Evolutionary conservation across 345 rosid species (phyloP), one percentile per base, ranked within the genome.

Genomic region (Sapria himalayana): DNA sequence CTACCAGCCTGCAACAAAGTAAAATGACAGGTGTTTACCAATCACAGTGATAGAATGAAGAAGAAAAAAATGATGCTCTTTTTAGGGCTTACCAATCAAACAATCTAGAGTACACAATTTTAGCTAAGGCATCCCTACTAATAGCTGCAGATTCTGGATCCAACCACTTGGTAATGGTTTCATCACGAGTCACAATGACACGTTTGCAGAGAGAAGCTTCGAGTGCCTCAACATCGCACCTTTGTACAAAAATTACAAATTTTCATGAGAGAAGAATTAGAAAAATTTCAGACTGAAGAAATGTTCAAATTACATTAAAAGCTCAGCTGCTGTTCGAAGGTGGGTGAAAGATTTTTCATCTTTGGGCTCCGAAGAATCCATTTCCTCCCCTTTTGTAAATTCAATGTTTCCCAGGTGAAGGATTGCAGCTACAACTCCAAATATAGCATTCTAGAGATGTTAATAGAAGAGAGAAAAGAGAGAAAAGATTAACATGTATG

Each of bases 141-240:
- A 60, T 59, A 40, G 55, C 76, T 21, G 99, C 99, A 43, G 85
- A 61, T 53, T 66, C 81, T 29, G 99, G 95, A 66, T 89, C 95
- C 51, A 89, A 71, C 70, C 81, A 74, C 66, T 89, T 89, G 44
- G 93, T 74, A 56, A 89, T 89, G 51, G 86, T 82, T 60, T 89
- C 99, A 58, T 89, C 98, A 50, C 95, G 99, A 24, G 99, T 89
- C 52, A 62, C 95, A 59, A 89, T 89, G 22, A 79, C 84, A 49
- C 93, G 99, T 45, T 89, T 82, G 65, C 99, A 89, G 19, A 89
- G 73, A 60, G 95, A 82, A 73, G 82, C 95, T 77, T 84, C 99
- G 9, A 89, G 70, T 25, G 76, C 71, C 64, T 74, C 77, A 37
- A 37, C 71, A 71, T 89, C 78, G 51, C 95, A 89, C 95, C 99